Base-by-base conservation (phyloP, 768 basidiomycete genomes). In the Tylopilus sp. region DNA sequence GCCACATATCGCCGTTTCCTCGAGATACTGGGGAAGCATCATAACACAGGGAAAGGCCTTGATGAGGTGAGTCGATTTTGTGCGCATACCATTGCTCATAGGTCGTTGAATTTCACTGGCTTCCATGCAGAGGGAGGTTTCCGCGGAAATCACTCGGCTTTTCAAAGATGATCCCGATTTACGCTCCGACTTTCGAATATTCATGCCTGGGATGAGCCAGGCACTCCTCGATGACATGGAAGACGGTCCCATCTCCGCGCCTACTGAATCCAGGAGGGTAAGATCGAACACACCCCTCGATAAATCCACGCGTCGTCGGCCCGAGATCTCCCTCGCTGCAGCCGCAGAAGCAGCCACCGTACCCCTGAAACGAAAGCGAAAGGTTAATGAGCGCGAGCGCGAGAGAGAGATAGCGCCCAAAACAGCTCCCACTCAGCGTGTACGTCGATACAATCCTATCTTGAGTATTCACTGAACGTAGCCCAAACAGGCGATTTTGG, bases 1-100 rank as follows among this genome's bases (percentile, higher is more conserved):
- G 91, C 93, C 15, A 93, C 88, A 5, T 92, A 91, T 57, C 79
- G 81, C 48, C 80, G 83, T 57, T 92, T 92, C 62, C 69, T 91
- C 22, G 86, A 88, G 59, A 85, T 91, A 47, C 70, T 93, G 3
- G 80, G 83, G 8, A 73, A 78, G 39, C 82, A 84, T 63, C 80
- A 85, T 48, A 73, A 79, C 55, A 73, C 76, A 58, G 72, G 86
- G 12, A 79, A 85, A 52, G 66, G 81, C 42, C 79, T 80, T 53
- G 80, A 84, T 57, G 82, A 85, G 74, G 83, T 78, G 56, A 59
- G 71, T 60, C 44, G 47, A 56, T 59, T 42, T 53, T 48, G 55
- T 10, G 7, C 28, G 28, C 28, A 2, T 47, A 33, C 21, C 47
- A 25, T 25, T 53, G 33, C 44, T 18, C 10, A 2, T 11, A 31